A percentile compares a stretch with the other conserved stretches of the same genome.
These are phyloP conservation scores for Physcomitrellopsis africana DNA, from an alignment of 225 moss, liverwort and hornwort species.

Conservation along the genomic window DNA sequence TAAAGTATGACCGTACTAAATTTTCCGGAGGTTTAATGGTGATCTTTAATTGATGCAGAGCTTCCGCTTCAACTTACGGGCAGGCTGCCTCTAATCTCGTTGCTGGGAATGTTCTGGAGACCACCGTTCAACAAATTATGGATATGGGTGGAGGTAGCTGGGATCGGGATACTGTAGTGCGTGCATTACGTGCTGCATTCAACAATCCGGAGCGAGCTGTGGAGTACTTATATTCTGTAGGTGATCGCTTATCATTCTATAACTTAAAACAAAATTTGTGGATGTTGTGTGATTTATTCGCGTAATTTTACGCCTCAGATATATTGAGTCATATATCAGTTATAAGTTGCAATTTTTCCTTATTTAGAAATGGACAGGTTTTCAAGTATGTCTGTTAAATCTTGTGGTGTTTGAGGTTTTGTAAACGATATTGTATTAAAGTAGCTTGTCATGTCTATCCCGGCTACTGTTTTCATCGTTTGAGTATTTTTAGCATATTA, in stretches of 20 bases:
- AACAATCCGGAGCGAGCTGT: slow-evolving; percentile 81
- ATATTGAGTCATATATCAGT: too few species aligned
- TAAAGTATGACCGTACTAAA: too few species aligned
- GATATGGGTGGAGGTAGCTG: slow-evolving; percentile 79
- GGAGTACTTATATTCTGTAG: slow-evolving; percentile 71
- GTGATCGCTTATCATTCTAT: not conserved
- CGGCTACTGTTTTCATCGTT: too few species aligned
- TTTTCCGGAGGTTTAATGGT: not conserved
- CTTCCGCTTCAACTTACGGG: slow-evolving; percentile 38
- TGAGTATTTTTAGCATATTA: not conserved
- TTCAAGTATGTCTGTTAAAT: too few species aligned
- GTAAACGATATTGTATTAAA: too few species aligned
- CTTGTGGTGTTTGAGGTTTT: too few species aligned
- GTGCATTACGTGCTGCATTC: slow-evolving; percentile 71
- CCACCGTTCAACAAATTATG: slow-evolving; percentile 66
- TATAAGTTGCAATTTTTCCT: too few species aligned
- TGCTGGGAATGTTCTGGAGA: slow-evolving; percentile 58
- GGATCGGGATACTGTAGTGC: slow-evolving; percentile 70
- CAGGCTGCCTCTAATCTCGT: slow-evolving; percentile 73
- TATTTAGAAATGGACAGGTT: too few species aligned
- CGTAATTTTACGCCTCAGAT: too few species aligned
- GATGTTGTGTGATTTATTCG: too few species aligned
- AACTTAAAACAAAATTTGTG: too few species aligned
- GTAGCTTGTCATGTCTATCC: too few species aligned
- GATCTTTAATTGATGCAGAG: slow-evolving; percentile 26